Evolutionary conservation across 2,329 filamentous ascomycete species (phyloP).

Genomic region (Fusarium robinianum): DNA sequence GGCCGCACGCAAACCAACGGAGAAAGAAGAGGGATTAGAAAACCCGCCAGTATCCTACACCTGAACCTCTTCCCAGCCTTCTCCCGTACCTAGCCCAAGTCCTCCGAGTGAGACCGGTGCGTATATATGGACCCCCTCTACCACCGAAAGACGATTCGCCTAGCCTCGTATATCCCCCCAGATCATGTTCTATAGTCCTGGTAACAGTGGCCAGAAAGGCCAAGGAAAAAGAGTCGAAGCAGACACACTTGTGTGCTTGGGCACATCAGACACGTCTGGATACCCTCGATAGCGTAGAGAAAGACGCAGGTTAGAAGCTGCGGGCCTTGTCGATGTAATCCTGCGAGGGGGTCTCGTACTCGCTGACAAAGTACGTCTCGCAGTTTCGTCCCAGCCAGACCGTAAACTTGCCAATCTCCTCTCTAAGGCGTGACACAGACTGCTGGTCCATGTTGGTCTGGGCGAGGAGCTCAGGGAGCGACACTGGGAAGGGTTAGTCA

Average conservation of each 20-base stretch:
- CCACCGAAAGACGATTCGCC: too few species aligned
- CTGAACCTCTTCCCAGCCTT: slow-evolving; percentile 5
- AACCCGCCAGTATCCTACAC: slow-evolving; percentile 29
- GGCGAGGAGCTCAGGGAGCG: slow-evolving; percentile 88
- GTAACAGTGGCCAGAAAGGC: too few species aligned
- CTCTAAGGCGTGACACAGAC: slow-evolving; percentile 82
- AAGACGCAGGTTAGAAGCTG: slow-evolving; percentile 46
- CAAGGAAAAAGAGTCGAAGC: too few species aligned
- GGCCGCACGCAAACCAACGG: slow-evolving; percentile 6
- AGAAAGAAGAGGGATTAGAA: slow-evolving; percentile 19
- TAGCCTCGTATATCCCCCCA: too few species aligned
- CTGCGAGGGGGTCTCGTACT: slow-evolving; percentile 73
- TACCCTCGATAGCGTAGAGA: too few species aligned
- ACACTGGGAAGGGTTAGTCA: slow-evolving; percentile 59
- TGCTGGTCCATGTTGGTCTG: slow-evolving; percentile 98
- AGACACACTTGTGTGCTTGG: too few species aligned
- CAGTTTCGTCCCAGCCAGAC: slow-evolving; percentile 82
- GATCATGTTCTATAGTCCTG: too few species aligned
- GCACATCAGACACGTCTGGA: neutral
- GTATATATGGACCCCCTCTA: too few species aligned
- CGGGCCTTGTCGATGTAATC: slow-evolving; percentile 73
- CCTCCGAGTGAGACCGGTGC: slow-evolving; percentile 7
- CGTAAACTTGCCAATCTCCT: slow-evolving; percentile 86
- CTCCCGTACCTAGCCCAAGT: slow-evolving; percentile 5
- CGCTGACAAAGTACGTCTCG: slow-evolving; percentile 74